Evolutionary conservation across 306 rosid species (phyloP).

Genomic region (Begonia peltatifolia): DNA sequence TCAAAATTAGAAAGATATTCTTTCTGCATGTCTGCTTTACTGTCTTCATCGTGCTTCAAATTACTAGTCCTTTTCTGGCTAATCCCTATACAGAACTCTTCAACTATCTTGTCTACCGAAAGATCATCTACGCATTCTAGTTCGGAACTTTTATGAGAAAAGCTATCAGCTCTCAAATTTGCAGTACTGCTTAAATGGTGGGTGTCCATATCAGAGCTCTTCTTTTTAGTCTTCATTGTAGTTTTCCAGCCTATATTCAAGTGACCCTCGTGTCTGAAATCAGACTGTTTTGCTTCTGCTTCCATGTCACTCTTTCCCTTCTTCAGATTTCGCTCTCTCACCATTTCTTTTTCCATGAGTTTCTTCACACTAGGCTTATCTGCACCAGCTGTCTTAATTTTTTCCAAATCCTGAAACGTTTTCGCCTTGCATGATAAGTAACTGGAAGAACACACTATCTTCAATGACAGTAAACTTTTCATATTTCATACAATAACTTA

Average conservation of each 20-base stretch:
- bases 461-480: no score
- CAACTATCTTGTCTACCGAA: conserved; percentile 53
- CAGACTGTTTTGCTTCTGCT: conserved; percentile 25
- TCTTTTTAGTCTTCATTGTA: conserved; percentile 36
- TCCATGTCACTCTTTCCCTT: conserved; percentile 17
- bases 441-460: not conserved
- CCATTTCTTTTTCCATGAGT: conserved; percentile 92
- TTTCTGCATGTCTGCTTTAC: conserved; percentile 26
- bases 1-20: conserved; percentile 47
- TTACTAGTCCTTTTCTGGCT: conserved; percentile 27
- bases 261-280: conserved; percentile 23
- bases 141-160: conserved; percentile 28
- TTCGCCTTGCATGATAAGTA: not conserved
- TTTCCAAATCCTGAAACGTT: conserved; percentile 47
- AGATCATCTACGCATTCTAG: conserved; percentile 29
- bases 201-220: conserved; percentile 42
- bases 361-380: conserved; percentile 86
- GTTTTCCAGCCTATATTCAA: conserved; percentile 28
- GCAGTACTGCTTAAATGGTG: conserved; percentile 26
- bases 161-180: conserved; percentile 24
- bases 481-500: no score
- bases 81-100: conserved; percentile 45
- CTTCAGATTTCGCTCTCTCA: conserved; percentile 34
- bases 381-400: conserved; percentile 18
- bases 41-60: conserved; percentile 23